Percentiles rank a stretch among this genome's conserved stretches.
These are phyloP conservation scores for Lasiosphaeris hirsuta DNA, from an alignment of 495 filamentous ascomycete genomes.

Conservation along the genomic window DNA sequence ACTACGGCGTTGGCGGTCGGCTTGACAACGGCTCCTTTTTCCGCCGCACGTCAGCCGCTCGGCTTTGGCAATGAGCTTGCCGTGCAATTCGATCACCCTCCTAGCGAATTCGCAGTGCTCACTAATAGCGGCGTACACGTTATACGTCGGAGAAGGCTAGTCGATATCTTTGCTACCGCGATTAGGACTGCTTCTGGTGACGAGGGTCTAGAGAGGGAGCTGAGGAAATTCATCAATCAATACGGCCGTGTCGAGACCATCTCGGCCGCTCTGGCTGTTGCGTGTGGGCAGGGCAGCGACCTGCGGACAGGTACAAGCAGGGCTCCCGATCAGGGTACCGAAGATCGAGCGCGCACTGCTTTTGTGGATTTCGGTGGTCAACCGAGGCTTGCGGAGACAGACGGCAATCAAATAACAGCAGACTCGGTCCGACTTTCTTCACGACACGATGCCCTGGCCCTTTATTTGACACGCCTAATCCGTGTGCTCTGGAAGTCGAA, in stretches of 20 bases:
- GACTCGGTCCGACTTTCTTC: slow-evolving; percentile 85
- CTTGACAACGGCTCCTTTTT: slow-evolving; percentile 64
- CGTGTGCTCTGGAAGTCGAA: slow-evolving; percentile 77
- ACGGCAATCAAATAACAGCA: slow-evolving; percentile 55
- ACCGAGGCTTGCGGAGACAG: slow-evolving; percentile 72
- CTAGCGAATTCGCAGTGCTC: slow-evolving; percentile 81
- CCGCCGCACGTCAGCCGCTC: slow-evolving; percentile 61
- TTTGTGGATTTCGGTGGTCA: slow-evolving; percentile 90
- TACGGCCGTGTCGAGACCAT: slow-evolving; percentile 86
- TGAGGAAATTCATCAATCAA: slow-evolving; percentile 72
- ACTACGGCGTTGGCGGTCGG: slow-evolving; percentile 73
- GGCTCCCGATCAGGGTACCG: slow-evolving; percentile 73
- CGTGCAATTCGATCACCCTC: slow-evolving; percentile 80
- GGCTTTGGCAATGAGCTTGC: slow-evolving; percentile 96
- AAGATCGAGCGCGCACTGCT: slow-evolving; percentile 76
- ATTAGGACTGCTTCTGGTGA: slow-evolving; percentile 68
- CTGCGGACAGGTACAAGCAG: slow-evolving; percentile 64
- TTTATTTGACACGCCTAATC: slow-evolving; percentile 83
- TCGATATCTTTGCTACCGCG: slow-evolving; percentile 86
- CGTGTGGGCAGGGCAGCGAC: slow-evolving; percentile 85
- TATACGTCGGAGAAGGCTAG: slow-evolving; percentile 74
- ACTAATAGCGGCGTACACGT: slow-evolving; percentile 87
- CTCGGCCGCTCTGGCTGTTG: slow-evolving; percentile 91
- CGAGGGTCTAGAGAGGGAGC: slow-evolving; percentile 74
- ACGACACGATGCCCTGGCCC: slow-evolving; percentile 77